These are phyloP conservation scores for Xylariaceae sp. DNA, from an alignment of 2,329 filamentous ascomycete species.

Conservation along the genomic window DNA sequence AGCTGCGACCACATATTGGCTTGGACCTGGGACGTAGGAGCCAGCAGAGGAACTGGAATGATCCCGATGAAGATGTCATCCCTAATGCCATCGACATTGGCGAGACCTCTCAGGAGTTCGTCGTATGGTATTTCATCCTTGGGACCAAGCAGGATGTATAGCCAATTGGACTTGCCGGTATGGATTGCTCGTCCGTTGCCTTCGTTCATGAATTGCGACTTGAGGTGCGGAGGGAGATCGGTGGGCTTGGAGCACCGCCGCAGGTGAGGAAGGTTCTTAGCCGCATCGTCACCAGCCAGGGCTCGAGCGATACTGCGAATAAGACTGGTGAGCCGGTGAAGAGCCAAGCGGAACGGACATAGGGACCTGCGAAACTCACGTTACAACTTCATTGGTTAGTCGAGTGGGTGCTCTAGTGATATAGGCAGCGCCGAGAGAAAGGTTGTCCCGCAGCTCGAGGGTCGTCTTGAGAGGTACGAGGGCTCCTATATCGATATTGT, in stretches of 20 bases:
- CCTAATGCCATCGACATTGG: constrained; percentile 42
- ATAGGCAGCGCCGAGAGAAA: constrained; percentile 54
- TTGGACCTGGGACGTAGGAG: constrained; percentile 69
- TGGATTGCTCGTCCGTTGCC: constrained; percentile 49
- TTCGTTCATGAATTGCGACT: constrained; percentile 53
- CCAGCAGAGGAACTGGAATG: constrained; percentile 62
- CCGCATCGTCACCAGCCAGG: constrained; percentile 51
- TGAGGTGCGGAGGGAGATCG: constrained; percentile 60
- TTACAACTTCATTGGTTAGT: constrained; percentile 63
- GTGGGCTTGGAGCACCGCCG: constrained; percentile 67
- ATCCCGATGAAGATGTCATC: constrained; percentile 49
- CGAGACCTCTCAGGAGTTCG: constrained; percentile 42
- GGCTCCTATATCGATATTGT: constrained; percentile 23
- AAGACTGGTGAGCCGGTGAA: no score
- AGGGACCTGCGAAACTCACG: constrained; percentile 56
- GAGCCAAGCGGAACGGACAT: no score
- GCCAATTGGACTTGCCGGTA: constrained; percentile 52
- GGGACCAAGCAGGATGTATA: constrained; percentile 50
- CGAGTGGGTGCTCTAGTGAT: constrained; percentile 66
- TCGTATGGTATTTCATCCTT: constrained; percentile 44
- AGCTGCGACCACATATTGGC: constrained; percentile 65
- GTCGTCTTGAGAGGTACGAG: constrained; percentile 58
- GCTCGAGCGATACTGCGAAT: constrained; percentile 41
- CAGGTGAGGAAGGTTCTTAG: constrained; percentile 62
- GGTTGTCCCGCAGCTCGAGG: constrained; percentile 53